phyloP scores from a whole-genome alignment of 495 filamentous ascomycete genomes.

The Niebla homalea region DNA sequence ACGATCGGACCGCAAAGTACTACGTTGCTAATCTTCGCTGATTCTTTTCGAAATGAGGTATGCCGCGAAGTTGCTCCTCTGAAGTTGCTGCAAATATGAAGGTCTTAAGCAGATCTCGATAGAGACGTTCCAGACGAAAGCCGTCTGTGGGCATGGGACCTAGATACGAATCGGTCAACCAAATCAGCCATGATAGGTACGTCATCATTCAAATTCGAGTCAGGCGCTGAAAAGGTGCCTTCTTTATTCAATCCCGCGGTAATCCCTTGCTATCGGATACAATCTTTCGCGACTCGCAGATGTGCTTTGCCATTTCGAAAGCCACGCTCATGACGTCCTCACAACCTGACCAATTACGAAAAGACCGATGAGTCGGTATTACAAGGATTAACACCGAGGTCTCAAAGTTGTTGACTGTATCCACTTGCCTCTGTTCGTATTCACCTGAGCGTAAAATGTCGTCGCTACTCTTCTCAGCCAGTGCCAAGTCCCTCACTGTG shows the following conservation, averaged over 20 bases:
- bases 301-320: conserved; percentile 2
- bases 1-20: conserved; percentile 4
- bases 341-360: conserved; percentile 1
- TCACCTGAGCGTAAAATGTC: no score
- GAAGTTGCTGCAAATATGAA: neutral
- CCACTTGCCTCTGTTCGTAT: no score
- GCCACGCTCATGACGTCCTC: conserved; percentile 2
- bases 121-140: neutral
- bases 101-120: conserved; percentile 1
- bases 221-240: neutral
- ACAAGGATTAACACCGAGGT: neutral
- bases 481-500: neutral
- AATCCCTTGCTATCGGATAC: neutral
- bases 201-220: conserved; percentile 1
- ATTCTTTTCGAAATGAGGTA: neutral
- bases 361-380: neutral
- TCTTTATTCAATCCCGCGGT: neutral
- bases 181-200: neutral
- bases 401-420: neutral
- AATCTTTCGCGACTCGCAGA: neutral
- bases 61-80: neutral
- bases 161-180: neutral
- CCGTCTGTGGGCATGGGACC: neutral
- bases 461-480: neutral
- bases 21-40: neutral